A percentile compares a stretch with the other conserved stretches of the same genome.
Evolutionary conservation across 2,329 filamentous ascomycete genomes (phyloP).

Genomic region (Tolypocladium paradoxum): DNA sequence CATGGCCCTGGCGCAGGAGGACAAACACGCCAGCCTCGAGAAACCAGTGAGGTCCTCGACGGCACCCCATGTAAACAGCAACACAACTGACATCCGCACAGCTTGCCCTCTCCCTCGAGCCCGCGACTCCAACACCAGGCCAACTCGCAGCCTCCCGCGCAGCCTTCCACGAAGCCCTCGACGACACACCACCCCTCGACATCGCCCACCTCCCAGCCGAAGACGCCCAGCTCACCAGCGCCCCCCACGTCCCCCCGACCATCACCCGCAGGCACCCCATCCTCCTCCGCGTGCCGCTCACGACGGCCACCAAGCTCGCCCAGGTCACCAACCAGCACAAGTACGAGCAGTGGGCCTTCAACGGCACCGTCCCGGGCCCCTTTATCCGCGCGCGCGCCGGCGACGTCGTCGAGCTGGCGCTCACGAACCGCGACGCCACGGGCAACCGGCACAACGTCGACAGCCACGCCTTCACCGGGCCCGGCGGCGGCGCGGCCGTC

Average conservation of each 20-base stretch:
- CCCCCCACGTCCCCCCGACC: constrained; percentile 18
- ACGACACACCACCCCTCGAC: neutral
- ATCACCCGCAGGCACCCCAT: constrained; percentile 19
- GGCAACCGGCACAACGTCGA: constrained; percentile 25
- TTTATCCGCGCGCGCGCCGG: constrained; percentile 24
- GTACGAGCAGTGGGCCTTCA: constrained; percentile 25
- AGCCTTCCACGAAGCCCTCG: constrained; percentile 1
- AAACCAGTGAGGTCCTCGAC: too few relatives aligned
- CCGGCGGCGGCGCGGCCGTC: constrained; percentile 20
- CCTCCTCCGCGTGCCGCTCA: constrained; percentile 17
- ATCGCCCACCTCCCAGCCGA: constrained; percentile 14
- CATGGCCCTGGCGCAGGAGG: too few relatives aligned
- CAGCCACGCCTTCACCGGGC: constrained; percentile 19
- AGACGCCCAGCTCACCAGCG: constrained; percentile 16
- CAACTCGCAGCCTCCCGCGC: neutral
- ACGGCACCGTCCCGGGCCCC: constrained; percentile 19
- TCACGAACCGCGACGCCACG: constrained; percentile 20
- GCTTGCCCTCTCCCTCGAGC: too few relatives aligned
- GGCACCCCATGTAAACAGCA: too few relatives aligned
- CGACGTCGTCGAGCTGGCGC: constrained; percentile 18
- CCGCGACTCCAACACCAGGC: too few relatives aligned
- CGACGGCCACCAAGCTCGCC: constrained; percentile 13
- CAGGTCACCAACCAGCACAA: constrained; percentile 22
- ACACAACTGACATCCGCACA: too few relatives aligned
- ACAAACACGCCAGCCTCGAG: too few relatives aligned